Conservation (phyloP, 345 rosid genomes). For the Litchi chinensis region DNA sequence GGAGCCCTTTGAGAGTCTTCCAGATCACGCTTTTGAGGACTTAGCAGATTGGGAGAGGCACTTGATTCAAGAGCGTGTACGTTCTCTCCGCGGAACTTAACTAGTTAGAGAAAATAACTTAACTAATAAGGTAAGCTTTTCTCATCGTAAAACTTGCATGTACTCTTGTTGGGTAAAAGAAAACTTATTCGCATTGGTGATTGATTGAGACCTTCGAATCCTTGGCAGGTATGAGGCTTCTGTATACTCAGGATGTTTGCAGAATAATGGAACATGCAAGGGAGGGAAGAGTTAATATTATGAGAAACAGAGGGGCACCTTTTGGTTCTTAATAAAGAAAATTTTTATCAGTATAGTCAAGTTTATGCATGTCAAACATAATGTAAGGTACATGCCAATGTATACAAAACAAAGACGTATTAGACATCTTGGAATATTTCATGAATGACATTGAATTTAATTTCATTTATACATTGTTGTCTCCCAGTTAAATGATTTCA, state of each 20-base stretch:
- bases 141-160: neutral
- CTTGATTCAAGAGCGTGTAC: slow-evolving; percentile 67
- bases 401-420: too few species aligned
- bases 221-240: neutral
- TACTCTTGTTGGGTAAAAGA: neutral
- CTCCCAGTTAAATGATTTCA: too few species aligned
- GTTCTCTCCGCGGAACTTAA: slow-evolving; percentile 63
- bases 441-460: neutral
- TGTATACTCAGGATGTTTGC: neutral
- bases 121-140: slow-evolving; percentile 30
- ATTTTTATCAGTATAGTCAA: too few species aligned
- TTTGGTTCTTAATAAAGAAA: neutral
- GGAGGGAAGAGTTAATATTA: too few species aligned
- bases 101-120: slow-evolving; percentile 26
- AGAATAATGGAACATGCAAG: too few species aligned
- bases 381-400: neutral
- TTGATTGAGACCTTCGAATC: neutral
- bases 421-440: neutral
- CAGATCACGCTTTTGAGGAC: slow-evolving; percentile 75
- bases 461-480: too few species aligned
- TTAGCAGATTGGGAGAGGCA: slow-evolving; percentile 93
- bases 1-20: slow-evolving; percentile 77
- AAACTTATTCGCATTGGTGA: neutral
- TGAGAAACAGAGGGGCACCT: neutral
- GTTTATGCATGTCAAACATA: neutral